phyloP scores from a whole-genome alignment of 139 green algal species.

The Edaphochlamys debaryana region DNA sequence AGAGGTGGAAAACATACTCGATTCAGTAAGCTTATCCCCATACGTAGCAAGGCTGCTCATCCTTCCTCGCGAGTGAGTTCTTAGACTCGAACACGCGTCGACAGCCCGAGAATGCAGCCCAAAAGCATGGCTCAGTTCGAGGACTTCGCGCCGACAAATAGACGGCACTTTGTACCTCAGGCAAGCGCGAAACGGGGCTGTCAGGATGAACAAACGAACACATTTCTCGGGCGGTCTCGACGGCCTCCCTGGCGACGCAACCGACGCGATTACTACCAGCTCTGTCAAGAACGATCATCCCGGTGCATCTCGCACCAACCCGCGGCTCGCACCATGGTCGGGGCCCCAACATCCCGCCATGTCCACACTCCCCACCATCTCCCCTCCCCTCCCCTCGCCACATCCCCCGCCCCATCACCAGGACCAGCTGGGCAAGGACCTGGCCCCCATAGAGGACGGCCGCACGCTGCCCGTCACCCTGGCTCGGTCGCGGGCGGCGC shows the following conservation, averaged over 20 bases:
- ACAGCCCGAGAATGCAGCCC: too few species aligned
- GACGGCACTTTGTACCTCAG: neutral
- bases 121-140: slow-evolving; percentile 21
- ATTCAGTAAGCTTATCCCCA: too few species aligned
- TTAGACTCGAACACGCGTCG: too few species aligned
- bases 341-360: neutral
- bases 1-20: too few species aligned
- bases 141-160: neutral
- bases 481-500: neutral
- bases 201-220: too few species aligned
- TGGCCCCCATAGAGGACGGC: neutral
- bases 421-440: slow-evolving; percentile 7
- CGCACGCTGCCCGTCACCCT: neutral
- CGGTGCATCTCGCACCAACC: neutral
- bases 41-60: too few species aligned
- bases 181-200: neutral
- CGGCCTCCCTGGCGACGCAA: neutral
- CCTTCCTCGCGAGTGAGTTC: too few species aligned
- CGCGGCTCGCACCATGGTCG: neutral
- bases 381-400: neutral
- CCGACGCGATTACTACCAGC: neutral
- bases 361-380: neutral
- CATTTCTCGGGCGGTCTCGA: neutral
- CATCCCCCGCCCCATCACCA: neutral
- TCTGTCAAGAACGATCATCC: neutral